Evolutionary conservation across 495 filamentous ascomycete genomes (phyloP).

Genomic region (Penicillium paxilli): DNA sequence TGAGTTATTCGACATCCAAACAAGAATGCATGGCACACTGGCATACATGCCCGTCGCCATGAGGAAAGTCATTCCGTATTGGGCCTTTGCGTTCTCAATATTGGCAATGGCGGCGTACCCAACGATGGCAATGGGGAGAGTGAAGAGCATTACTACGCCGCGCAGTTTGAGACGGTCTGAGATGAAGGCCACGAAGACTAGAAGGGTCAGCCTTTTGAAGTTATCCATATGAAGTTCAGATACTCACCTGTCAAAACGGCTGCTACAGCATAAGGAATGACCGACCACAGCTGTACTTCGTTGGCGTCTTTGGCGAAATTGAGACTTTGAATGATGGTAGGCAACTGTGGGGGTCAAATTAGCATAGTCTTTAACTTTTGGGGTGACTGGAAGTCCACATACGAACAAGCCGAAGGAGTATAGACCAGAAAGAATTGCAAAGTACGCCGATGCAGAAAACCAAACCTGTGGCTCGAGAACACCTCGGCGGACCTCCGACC

Average conservation of each 20-base stretch:
- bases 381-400: constrained; percentile 2
- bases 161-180: constrained; percentile 46
- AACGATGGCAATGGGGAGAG: constrained; percentile 47
- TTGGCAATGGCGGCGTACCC: constrained; percentile 53
- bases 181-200: constrained; percentile 44
- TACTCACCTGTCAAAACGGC: constrained; percentile 72
- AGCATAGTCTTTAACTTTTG: background rate
- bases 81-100: constrained; percentile 34
- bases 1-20: constrained; percentile 60
- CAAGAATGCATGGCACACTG: constrained; percentile 49
- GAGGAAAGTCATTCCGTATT: constrained; percentile 58
- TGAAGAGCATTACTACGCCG: constrained; percentile 49
- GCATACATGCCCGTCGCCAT: constrained; percentile 53
- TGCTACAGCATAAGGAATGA: constrained; percentile 84
- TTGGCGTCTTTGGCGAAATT: constrained; percentile 65
- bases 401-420: constrained; percentile 49
- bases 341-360: constrained; percentile 45
- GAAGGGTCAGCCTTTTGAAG: no score
- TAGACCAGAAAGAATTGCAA: constrained; percentile 42
- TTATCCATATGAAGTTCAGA: constrained; percentile 63
- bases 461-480: constrained; percentile 37
- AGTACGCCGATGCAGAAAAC: constrained; percentile 45
- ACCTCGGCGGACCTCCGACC: constrained; percentile 45
- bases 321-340: constrained; percentile 71
- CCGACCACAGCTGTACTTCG: constrained; percentile 76